Evolutionary conservation across 148 eudicot genomes (phyloP).

Genomic region (Simmondsia chinensis): DNA sequence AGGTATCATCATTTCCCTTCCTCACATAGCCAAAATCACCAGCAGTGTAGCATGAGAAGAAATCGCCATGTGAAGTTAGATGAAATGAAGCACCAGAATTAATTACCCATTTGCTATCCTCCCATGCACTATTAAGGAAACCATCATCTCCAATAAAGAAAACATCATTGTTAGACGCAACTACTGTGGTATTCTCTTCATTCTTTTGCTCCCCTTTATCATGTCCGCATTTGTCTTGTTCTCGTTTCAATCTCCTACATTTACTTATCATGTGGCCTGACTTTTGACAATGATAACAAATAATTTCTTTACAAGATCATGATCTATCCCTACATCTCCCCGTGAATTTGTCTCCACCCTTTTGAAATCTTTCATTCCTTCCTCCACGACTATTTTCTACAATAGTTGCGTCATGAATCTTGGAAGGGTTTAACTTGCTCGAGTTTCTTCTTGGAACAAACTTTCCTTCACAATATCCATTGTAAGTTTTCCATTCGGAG

Average conservation of each 20-base stretch:
- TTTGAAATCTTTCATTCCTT: neutral
- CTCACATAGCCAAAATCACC: constrained; percentile 7
- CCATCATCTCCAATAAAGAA: neutral
- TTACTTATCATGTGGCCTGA: neutral
- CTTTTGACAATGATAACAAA: neutral
- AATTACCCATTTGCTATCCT: constrained; percentile 1
- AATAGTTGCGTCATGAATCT: neutral
- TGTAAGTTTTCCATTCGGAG: too few species aligned
- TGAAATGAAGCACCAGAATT: constrained; percentile 4
- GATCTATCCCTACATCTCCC: constrained; percentile 1
- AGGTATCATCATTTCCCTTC: constrained; percentile 7
- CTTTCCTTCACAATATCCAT: too few species aligned
- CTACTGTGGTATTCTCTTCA: neutral
- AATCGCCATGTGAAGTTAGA: constrained; percentile 1
- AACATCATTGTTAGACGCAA: neutral
- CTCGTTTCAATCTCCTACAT: neutral
- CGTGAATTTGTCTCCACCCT: neutral
- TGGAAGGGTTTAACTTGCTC: too few species aligned
- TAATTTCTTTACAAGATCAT: too few species aligned
- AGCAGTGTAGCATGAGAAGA: constrained; percentile 2
- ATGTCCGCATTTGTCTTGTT: neutral
- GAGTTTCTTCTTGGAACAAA: too few species aligned
- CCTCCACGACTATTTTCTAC: neutral
- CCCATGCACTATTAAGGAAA: too few species aligned
- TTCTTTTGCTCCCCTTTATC: neutral